Evolutionary conservation across 768 basidiomycete species (phyloP), one percentile per base, ranked within the genome.

Genomic region (Suillus lakei): DNA sequence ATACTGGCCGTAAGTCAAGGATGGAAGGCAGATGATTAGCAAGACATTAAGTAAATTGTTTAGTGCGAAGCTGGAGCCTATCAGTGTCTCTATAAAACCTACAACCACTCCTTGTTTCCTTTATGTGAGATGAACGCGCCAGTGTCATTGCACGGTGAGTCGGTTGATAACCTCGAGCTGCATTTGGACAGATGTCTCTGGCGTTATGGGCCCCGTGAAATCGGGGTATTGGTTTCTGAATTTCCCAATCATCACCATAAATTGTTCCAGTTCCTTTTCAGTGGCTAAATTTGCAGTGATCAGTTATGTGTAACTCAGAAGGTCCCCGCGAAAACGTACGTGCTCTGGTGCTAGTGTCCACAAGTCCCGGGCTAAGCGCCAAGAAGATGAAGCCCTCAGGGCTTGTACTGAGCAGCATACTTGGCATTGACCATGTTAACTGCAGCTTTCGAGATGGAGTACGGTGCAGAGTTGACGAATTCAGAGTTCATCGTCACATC

Each of bases 401-500:
- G 30, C 64, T 74, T 74, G 66, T 66, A 73, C 44, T 69, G 51
- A 8, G 67, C 68, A 4, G 81, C 78, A 64, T 78, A 82, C 66
- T 81, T 80, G 21, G 73, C 77, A 13, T 74, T 68, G 28, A 71
- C 78, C 72, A 80, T 73, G 64, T 81, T 78, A 10, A 78, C 43
- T 3, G 77, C 81, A 5, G 77, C 75, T 70, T 83, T 82, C 61
- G 80, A 74, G 32, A 79, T 70, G 34, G 70, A 63, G 70, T 83
- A 83, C 10, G 76, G 65, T 5, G 66, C 63, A 21, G 36, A 16
- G 15, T 16, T 51, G 18, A 32, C 23, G 39, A 67, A 63, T 13
- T 64, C 71, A n/a, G 65, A 13, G 6, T 15, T 10, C 23, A 77
- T 50, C 3, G 69, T 71, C 23, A 76, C 36, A 3, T 76, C 77